Base-by-base conservation (phyloP, 768 basidiomycete species). In the Collybiopsis luxurians region DNA sequence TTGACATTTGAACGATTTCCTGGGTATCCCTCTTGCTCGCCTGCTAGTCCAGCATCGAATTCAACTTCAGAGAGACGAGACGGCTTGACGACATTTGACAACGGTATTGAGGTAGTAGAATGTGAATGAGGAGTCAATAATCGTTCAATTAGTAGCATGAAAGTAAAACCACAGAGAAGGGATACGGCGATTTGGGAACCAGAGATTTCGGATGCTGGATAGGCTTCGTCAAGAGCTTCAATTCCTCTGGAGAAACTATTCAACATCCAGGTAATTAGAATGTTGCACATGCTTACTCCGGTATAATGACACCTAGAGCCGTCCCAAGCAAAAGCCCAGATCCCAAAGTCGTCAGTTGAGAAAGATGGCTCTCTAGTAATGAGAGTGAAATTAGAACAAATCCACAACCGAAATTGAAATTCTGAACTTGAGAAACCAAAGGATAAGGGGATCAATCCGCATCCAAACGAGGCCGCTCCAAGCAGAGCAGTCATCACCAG, bases 271-370 rank as follows among this genome's bases (percentile, higher is more conserved):
- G 30, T 31, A 47, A 10, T 34, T 17, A 34, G 50, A 38, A 46
- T n/a, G 36, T 34, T 26, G 15, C 26, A 43, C 40, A 19, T 11
- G 85, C 89, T 69, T 71, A 95, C 90, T 97, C 95, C 36, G 96
- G 95, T 52, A 98, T 87, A 60, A 98, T 92, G 24, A 98, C 85
- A 12, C 92, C 92, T 60, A 98, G 72, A 0, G 92, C 93, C 2
- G 95, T 89, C 3, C 95, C 95, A 13, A 97, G 79, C 17, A 98
- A 78, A 11, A 98, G 74, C 11, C 95, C 95, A 7, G 89, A 89
- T 11, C 92, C 89, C 15, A 92, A 67, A 42, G 81, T 80, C 7
- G 71, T 73, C 61, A 79, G 73, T 70, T 75, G 70, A 58, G 79
- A 74, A 39, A 74, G 61, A 61, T 73, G 74, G 60, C 45, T 68